Conservation (phyloP, 306 rosid species). For the Crataegus laevigata region DNA sequence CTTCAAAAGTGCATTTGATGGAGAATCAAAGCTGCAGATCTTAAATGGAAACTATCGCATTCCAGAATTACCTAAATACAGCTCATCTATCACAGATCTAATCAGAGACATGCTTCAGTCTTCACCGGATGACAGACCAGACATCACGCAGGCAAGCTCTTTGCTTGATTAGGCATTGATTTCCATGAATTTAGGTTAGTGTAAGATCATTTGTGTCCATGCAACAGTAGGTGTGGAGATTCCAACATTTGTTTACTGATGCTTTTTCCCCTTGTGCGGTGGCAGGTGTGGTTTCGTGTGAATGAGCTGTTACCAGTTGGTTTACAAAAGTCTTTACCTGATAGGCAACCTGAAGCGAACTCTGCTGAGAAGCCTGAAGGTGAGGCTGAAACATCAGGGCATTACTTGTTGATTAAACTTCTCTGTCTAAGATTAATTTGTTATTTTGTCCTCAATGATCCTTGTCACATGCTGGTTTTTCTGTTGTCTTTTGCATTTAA, state of each 20-base stretch:
- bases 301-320: constrained; percentile 74
- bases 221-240: constrained; percentile 47
- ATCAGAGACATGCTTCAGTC: constrained; percentile 94
- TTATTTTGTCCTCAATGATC: background rate
- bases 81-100: constrained; percentile 55
- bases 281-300: constrained; percentile 96
- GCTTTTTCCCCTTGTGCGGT: constrained; percentile 9
- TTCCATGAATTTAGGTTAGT: constrained; percentile 99
- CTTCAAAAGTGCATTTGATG: constrained; percentile 95
- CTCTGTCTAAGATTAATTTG: background rate
- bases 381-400: constrained; percentile 11
- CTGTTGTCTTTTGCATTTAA: background rate
- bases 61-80: constrained; percentile 77
- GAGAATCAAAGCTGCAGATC: constrained; percentile 96
- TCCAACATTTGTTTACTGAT: constrained; percentile 35
- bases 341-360: constrained; percentile 58
- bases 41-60: constrained; percentile 96
- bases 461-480: background rate
- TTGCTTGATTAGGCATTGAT: constrained; percentile 99
- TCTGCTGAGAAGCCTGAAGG: constrained; percentile 57
- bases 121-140: constrained; percentile 94
- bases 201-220: constrained; percentile 66
- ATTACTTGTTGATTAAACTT: background rate
- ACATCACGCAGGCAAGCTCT: constrained; percentile 99
- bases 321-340: constrained; percentile 84